Conservation (phyloP, 2,329 filamentous ascomycete species). For the Trichophyton mentagrophytes region DNA sequence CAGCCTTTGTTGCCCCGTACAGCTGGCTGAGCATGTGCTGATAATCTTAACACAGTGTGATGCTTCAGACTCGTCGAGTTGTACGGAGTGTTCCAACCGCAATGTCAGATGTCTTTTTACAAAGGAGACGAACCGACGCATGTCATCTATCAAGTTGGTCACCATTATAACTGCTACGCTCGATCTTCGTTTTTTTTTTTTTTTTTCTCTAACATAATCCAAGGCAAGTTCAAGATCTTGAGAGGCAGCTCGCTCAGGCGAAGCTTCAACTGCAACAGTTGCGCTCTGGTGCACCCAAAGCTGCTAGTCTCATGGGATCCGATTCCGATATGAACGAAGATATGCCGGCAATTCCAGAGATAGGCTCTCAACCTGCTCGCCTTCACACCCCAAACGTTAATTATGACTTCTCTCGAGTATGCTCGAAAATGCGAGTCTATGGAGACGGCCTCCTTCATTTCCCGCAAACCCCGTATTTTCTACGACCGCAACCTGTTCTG, state of each 20-base stretch:
- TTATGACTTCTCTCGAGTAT: constrained; percentile 58
- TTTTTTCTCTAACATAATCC: constrained; percentile 5
- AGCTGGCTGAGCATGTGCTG: neutral
- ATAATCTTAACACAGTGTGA: constrained; percentile 51
- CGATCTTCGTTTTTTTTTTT: neutral
- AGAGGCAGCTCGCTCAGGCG: constrained; percentile 73
- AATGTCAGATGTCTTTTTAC: constrained; percentile 98
- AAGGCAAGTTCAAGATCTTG: constrained; percentile 84
- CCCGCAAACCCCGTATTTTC: constrained; percentile 54
- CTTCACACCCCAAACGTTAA: constrained; percentile 45
- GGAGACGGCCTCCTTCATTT: constrained; percentile 69
- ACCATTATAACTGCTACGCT: neutral
- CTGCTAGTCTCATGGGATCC: constrained; percentile 34
- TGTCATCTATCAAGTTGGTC: constrained; percentile 88
- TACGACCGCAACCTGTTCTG: constrained; percentile 37
- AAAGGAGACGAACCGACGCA: constrained; percentile 93
- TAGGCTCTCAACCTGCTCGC: constrained; percentile 53
- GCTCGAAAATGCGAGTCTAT: constrained; percentile 58
- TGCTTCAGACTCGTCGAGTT: constrained; percentile 89
- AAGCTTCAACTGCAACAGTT: constrained; percentile 68
- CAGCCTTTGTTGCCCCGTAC: neutral
- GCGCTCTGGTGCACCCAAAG: constrained; percentile 48
- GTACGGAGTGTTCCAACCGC: constrained; percentile 91
- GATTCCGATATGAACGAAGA: constrained; percentile 31
- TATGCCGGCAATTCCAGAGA: constrained; percentile 47